Percentiles rank a stretch among this genome's conserved stretches.
phyloP scores from a whole-genome alignment of 169 alveolate species.

The Toxoplasma gondii region DNA sequence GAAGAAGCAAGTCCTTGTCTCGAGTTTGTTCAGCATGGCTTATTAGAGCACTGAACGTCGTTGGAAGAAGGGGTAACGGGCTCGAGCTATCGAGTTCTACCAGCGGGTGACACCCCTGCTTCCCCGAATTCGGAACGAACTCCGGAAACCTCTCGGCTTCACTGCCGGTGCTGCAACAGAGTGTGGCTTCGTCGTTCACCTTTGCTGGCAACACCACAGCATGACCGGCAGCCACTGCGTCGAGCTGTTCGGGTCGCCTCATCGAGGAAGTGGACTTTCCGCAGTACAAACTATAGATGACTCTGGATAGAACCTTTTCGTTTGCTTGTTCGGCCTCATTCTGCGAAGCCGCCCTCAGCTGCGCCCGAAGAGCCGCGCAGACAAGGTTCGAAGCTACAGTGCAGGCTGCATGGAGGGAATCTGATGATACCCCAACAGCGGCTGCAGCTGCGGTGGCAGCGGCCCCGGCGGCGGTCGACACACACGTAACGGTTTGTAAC shows the following conservation, averaged over 20 bases:
- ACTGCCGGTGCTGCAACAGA: background rate
- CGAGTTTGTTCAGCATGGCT: background rate
- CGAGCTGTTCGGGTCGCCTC: background rate
- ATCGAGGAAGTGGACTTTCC: background rate
- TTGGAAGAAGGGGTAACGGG: background rate
- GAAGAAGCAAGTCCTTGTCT: background rate
- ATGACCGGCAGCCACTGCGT: background rate
- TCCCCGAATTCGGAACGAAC: background rate
- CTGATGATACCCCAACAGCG: background rate
- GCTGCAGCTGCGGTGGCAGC: constrained; percentile 20
- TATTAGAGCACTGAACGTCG: background rate
- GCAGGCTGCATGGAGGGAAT: background rate
- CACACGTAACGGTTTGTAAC: background rate
- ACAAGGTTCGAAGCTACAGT: background rate
- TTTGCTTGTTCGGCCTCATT: too few relatives aligned
- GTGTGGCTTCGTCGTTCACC: too few relatives aligned
- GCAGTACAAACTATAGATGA: background rate
- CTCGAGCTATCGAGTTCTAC: background rate
- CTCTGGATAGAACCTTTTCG: background rate
- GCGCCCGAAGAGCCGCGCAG: constrained; percentile 10
- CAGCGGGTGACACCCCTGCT: background rate
- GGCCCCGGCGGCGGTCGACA: background rate
- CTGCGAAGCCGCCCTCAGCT: background rate
- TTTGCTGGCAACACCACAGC: background rate
- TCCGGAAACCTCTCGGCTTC: background rate